Percentiles rank a stretch among this genome's conserved stretches.
Conservation (phyloP, 2,329 filamentous ascomycete genomes). For the Sporothrix brunneoviolacea region DNA sequence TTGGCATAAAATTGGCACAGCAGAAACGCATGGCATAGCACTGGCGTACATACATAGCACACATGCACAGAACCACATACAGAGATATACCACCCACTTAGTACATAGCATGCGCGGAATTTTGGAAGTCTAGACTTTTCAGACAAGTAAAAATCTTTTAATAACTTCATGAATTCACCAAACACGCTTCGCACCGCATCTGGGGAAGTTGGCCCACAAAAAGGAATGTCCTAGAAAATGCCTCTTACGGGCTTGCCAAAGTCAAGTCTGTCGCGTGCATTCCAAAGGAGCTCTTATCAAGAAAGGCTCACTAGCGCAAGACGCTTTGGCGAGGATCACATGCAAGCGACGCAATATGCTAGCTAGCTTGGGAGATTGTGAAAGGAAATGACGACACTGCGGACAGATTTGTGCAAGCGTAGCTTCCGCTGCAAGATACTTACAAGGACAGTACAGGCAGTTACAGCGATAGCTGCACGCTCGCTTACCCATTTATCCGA, state of each 20-base stretch:
- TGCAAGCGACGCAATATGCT: not conserved
- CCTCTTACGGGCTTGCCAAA: too few relatives aligned
- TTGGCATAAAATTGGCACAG: constrained; percentile 10
- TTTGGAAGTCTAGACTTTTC: not conserved
- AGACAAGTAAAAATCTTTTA: not conserved
- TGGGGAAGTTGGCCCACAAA: too few relatives aligned
- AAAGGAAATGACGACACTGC: constrained; percentile 9
- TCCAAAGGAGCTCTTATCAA: constrained; percentile 1
- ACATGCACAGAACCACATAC: not conserved
- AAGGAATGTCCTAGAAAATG: too few relatives aligned
- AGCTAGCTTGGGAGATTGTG: not conserved
- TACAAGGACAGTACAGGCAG: too few relatives aligned
- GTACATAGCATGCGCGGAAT: constrained; percentile 6
- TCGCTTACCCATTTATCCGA: too few relatives aligned
- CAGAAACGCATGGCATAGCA: constrained; percentile 10
- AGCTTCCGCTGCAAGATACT: not conserved
- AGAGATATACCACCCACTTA: constrained; percentile 4
- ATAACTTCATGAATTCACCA: not conserved
- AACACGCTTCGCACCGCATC: too few relatives aligned
- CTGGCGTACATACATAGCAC: constrained; percentile 6
- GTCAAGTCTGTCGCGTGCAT: constrained; percentile 7
- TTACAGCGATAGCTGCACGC: too few relatives aligned
- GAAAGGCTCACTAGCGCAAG: not conserved
- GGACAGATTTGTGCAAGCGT: constrained; percentile 2
- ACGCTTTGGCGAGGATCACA: constrained; percentile 4